Evolutionary conservation across 106 monocot genomes (phyloP), one percentile per base, ranked within the genome.

Genomic region (Dendrobium catenatum): DNA sequence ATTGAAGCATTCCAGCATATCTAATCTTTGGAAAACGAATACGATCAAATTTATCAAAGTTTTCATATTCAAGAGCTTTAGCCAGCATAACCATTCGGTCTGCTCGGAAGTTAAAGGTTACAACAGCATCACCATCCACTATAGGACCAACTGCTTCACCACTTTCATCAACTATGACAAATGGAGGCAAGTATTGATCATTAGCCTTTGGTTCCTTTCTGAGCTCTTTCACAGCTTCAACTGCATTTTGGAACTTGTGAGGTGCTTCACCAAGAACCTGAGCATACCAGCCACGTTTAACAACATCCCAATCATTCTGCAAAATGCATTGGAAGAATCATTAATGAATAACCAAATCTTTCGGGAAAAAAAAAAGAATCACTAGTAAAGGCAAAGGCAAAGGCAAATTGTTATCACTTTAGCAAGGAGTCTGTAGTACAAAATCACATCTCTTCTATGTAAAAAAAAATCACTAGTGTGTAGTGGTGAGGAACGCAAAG

Each of bases 211-310:
- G 88, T 6, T 83, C 87, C 80, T 84, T 86, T 72, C 98, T 90
- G 24, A 98, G 83, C 51, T 85, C 89, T 83, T 94, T 98, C 51
- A 98, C 95, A 77, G 98, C 98, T 85, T 95, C 95, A 42, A 98
- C 77, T 76, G 95, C 93, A 84, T 76, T 88, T 41, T 54, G 79
- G 61, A 98, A 98, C 55, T 95, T 91, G 89, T 93, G 81, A 22
- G 98, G 98, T 77, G 98, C 98, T 85, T 95, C 91, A 82, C 98
- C 98, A 84, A 98, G 98, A 83, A 98, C 95, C 55, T 98, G 98
- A 72, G 98, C 94, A 88, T 98, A 92, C 94, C 98, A 98, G 24
- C 98, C 98, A 77, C 98, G 94, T 61, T 98, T 98, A 56, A 98
- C 93, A 33, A 98, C 98, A 42, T 75, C 81, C 98, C 98, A 98